These are phyloP conservation scores for Nothophaeocryptopus gaeumannii DNA, from an alignment of 2,329 filamentous ascomycete species.

Conservation along the genomic window DNA sequence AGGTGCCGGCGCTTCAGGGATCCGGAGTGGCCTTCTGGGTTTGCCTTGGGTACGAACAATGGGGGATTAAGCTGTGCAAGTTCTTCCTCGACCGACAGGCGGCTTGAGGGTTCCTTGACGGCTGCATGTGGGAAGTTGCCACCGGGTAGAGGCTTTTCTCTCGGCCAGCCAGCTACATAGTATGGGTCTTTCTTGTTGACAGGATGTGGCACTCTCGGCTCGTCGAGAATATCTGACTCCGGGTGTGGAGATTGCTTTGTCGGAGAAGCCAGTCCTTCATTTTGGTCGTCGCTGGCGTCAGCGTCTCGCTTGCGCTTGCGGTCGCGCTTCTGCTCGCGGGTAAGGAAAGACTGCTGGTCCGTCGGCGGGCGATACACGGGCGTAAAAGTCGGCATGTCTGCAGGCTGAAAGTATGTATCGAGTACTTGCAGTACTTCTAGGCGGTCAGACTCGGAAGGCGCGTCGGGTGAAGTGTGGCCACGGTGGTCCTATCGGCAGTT, in stretches of 20 bases:
- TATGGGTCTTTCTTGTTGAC: conserved; percentile 35
- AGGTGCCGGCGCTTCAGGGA: conserved; percentile 57
- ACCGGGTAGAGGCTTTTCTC: conserved; percentile 40
- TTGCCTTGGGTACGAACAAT: conserved; percentile 34
- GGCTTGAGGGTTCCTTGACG: conserved; percentile 18
- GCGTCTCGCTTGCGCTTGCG: conserved; percentile 29
- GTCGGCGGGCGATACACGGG: conserved; percentile 28
- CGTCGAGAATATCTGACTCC: conserved; percentile 9
- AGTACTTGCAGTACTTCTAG: too few relatives aligned
- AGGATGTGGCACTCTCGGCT: conserved; percentile 22
- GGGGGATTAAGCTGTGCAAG: conserved; percentile 43
- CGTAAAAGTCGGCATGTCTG: conserved; percentile 30
- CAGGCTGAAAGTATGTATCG: neutral
- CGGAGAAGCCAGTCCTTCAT: conserved; percentile 6
- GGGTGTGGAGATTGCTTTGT: conserved; percentile 4
- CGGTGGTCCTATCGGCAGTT: conserved; percentile 2
- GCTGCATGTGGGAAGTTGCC: conserved; percentile 47
- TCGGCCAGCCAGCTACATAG: conserved; percentile 41
- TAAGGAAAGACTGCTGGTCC: conserved; percentile 26
- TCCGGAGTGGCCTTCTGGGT: conserved; percentile 18
- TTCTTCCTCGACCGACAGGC: conserved; percentile 37
- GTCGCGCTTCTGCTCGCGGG: conserved; percentile 26
- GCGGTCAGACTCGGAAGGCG: too few relatives aligned
- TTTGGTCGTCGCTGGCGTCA: conserved; percentile 15
- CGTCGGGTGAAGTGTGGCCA: neutral